Base-by-base conservation (phyloP, 2,329 filamentous ascomycete species). In the Dactylellina haptotyla region DNA sequence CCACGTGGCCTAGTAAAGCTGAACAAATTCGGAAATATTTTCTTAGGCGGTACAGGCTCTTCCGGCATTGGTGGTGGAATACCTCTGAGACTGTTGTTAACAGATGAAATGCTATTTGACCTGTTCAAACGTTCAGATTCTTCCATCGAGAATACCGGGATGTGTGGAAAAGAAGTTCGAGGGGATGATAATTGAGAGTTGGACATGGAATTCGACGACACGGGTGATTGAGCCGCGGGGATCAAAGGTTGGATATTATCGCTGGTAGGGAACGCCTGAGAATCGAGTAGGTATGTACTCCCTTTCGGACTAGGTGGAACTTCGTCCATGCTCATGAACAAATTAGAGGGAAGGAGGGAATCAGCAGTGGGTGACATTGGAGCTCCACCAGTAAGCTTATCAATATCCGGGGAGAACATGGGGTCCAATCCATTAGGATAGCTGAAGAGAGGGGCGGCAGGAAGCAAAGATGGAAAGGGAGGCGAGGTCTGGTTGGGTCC, bases 321-420 rank as follows among this genome's bases (percentile, higher is more conserved):
- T 39, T 88, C 84, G 51, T 90, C 89, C 57, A 89, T 87, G 28
- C 69, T 73, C 4, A 81, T 80, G 64, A 86, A 85, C 2, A 90
- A 82, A 70, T 86, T 87, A 0, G 90, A 90, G 0, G 91, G 91
- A 14, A 96, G 82, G 2, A 94, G 83, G 14, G 89, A 86, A 26
- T 90, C 88, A 1, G 91, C 91, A 2, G 90, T 90, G 1, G 91
- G 91, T 77, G 90, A 93, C 79, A 94, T 86, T 0, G 90, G 90
- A 1, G 89, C 90, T 26, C 87, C 88, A 16, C 84, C 85, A 2
- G 85, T 87, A 34, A 90, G 79, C 66, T 63, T 79, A 77, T 58
- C 77, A 26, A 64, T 64, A 3, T 75, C 64, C 8, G 48, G 59
- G 10, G 61, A 56, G 39, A 66, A 73, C 61, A 73, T 66, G 1